Conservation (phyloP, 208 protist genomes). For the Acanthamoeba sp. region DNA sequence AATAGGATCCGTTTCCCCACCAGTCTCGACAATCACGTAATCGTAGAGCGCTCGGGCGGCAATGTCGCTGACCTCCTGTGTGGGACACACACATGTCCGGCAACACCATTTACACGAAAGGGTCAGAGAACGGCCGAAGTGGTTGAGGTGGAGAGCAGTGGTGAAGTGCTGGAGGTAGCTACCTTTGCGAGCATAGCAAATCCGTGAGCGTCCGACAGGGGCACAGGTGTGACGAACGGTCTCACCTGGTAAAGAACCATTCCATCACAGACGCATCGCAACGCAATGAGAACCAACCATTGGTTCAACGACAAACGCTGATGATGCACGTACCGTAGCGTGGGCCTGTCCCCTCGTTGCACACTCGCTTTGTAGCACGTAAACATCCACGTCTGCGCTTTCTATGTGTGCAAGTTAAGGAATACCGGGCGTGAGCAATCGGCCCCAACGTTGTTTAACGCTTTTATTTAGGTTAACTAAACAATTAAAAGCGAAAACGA, state of each 20-base stretch:
- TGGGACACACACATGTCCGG: too few species aligned
- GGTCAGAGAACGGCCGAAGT: neutral
- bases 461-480: too few species aligned
- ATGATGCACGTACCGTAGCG: neutral
- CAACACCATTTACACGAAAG: too few species aligned
- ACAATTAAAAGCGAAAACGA: constrained; percentile 5
- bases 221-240: neutral
- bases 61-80: neutral
- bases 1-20: neutral
- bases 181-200: neutral
- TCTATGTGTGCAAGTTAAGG: too few species aligned
- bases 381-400: neutral
- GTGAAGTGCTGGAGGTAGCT: too few species aligned
- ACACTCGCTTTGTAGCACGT: neutral
- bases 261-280: too few species aligned
- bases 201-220: neutral
- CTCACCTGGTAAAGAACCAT: constrained; percentile 12
- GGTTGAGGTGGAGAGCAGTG: too few species aligned
- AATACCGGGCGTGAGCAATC: too few species aligned
- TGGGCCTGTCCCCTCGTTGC: neutral
- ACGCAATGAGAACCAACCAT: neutral
- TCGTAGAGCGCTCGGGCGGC: neutral
- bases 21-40: constrained; percentile 10
- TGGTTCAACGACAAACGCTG: neutral
- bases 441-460: too few species aligned